Conservation (phyloP, 345 rosid species). For the Bruguiera parviflora region DNA sequence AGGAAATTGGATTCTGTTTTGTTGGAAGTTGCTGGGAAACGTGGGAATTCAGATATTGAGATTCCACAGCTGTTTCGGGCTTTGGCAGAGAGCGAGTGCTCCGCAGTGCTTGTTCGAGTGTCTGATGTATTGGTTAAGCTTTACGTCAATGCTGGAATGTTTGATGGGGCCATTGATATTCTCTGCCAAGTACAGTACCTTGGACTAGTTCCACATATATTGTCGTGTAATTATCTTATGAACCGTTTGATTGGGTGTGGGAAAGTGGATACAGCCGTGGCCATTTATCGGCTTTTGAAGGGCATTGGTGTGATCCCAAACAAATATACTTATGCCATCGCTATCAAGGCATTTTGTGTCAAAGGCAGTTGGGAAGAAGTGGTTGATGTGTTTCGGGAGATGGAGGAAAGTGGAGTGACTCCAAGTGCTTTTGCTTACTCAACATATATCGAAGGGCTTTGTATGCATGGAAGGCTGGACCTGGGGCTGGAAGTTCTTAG, state of each 20-base stretch:
- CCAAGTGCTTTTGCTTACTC: constrained; percentile 44
- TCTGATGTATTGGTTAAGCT: constrained; percentile 54
- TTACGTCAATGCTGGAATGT: constrained; percentile 43
- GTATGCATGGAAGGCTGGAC: constrained; percentile 39
- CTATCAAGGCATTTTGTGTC: constrained; percentile 60
- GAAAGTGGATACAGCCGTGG: constrained; percentile 39
- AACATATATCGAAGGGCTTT: constrained; percentile 64
- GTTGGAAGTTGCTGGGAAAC: constrained; percentile 37
- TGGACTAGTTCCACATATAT: constrained; percentile 37
- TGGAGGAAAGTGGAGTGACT: constrained; percentile 42
- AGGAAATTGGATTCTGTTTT: constrained; percentile 44
- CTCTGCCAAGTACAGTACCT: constrained; percentile 31
- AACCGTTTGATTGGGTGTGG: constrained; percentile 44
- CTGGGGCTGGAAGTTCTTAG: constrained; percentile 40
- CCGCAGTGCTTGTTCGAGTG: constrained; percentile 24
- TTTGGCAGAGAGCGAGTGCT: constrained; percentile 25
- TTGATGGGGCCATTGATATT: constrained; percentile 52
- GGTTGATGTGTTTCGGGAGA: constrained; percentile 30
- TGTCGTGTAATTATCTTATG: constrained; percentile 58
- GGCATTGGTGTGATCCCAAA: constrained; percentile 44
- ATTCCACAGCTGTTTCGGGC: constrained; percentile 42
- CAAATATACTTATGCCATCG: constrained; percentile 49
- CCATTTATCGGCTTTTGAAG: constrained; percentile 47
- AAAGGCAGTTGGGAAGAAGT: constrained; percentile 53
- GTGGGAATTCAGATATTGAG: constrained; percentile 28